phyloP scores from a whole-genome alignment of 441 rosid species.

The Adansonia gregorii region DNA sequence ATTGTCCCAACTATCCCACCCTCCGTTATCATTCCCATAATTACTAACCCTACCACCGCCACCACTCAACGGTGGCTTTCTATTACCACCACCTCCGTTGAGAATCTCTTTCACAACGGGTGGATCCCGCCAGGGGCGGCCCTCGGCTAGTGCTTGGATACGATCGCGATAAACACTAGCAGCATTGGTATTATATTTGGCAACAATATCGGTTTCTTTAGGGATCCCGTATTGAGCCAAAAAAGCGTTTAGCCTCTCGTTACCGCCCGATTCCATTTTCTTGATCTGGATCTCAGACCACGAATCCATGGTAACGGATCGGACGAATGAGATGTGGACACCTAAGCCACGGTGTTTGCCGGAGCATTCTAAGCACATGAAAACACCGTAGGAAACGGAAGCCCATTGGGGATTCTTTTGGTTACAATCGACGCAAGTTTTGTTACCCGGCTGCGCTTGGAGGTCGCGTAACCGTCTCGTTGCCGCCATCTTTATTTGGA shows the following conservation, averaged over 20 bases:
- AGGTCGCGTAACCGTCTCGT: constrained; percentile 76
- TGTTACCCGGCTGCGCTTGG: constrained; percentile 81
- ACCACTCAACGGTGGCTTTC: constrained; percentile 64
- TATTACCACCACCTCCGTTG: constrained; percentile 41
- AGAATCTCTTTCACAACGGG: constrained; percentile 67
- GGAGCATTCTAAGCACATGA: constrained; percentile 98
- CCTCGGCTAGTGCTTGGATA: constrained; percentile 86
- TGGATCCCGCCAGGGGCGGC: constrained; percentile 80
- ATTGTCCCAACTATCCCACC: constrained; percentile 90
- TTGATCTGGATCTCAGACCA: constrained; percentile 99
- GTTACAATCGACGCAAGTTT: constrained; percentile 87
- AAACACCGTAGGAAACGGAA: constrained; percentile 89
- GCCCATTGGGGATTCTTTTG: constrained; percentile 98
- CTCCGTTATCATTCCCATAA: constrained; percentile 41
- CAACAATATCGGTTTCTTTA: constrained; percentile 73
- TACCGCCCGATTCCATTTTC: constrained; percentile 95
- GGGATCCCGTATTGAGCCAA: constrained; percentile 73
- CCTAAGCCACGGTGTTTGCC: constrained; percentile 98
- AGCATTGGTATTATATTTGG: constrained; percentile 85
- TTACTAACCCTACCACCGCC: constrained; percentile 34
- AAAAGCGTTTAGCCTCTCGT: constrained; percentile 74
- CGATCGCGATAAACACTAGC: constrained; percentile 84
- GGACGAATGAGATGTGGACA: constrained; percentile 96
- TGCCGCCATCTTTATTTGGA: constrained; percentile 62
- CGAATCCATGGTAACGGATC: constrained; percentile 98